Base-by-base conservation (phyloP, 495 filamentous ascomycete species). In the Monascus purpureus region DNA sequence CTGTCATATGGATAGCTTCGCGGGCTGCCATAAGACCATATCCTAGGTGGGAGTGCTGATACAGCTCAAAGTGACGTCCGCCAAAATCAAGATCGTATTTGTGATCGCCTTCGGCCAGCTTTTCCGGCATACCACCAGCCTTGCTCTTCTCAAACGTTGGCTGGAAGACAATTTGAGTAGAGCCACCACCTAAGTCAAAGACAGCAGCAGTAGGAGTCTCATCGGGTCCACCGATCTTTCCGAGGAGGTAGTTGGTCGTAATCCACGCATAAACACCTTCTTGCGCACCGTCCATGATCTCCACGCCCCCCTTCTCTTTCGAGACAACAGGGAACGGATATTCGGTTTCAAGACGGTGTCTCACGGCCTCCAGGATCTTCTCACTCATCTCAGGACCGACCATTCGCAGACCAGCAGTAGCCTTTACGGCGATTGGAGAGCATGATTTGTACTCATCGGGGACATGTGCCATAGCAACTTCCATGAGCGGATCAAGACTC, bases 261-360 rank as follows among this genome's bases (percentile, higher is more conserved):
- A 97, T 93, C 90, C 90, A 97, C 32, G 90, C 92, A 45, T 93
- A 97, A n/a, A 97, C 90, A 53, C 92, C 78, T 57, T 97, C 90
- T 40, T 94, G 78, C 11, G 77, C 80, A 42, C 90, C 90, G 45
- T 92, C 85, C 88, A 97, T 96, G 40, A 96, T 87, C 40, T 82
- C 70, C 9, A 97, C 82, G 33, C 90, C 90, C 37, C 79, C 74
- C 43, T 83, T 77, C 47, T 80, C 80, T 37, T 73, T 66, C 3
- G 82, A 77, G 32, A 97, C 80, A 13, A 97, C 80, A 2, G 90
- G 82, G 68, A 97, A 96, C 13, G 90, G 90, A 53, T 90, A 97
- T 13, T 66, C 64, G 12, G 74, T 87, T 55, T 96, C 87, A n/a
- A 97, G 57, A 32, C 83, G 78, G 27, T 61, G 47, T 25, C 88